A percentile compares a stretch with the other conserved stretches of the same genome.
Conservation (phyloP, 2,329 filamentous ascomycete species). For the Trichophyton simii region DNA sequence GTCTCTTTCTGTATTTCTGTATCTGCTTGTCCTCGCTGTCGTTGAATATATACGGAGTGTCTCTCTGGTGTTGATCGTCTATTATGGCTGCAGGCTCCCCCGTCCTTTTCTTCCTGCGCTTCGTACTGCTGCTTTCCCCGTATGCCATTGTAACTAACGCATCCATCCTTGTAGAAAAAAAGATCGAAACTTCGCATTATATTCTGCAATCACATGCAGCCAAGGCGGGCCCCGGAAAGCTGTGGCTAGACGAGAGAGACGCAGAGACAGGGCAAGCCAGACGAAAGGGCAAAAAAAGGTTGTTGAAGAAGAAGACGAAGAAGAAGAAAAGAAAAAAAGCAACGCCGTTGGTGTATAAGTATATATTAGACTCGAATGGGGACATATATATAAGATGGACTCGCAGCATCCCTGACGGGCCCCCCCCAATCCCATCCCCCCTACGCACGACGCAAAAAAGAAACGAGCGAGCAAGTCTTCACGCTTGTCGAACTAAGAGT, state of each 20-base stretch:
- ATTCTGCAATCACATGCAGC: constrained; percentile 1
- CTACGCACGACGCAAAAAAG: not conserved
- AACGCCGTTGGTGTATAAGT: not conserved
- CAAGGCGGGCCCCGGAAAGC: not conserved
- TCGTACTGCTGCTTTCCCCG: not conserved
- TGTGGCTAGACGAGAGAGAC: not conserved
- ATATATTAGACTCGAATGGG: not conserved
- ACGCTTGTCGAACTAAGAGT: not conserved
- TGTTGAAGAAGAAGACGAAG: not conserved
- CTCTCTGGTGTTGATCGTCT: not conserved
- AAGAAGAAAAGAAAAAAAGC: not conserved
- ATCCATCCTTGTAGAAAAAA: too few relatives aligned
- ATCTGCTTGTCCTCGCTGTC: not conserved
- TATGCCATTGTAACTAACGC: not conserved
- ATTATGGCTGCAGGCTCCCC: not conserved
- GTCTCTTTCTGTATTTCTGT: not conserved
- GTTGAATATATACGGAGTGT: too few relatives aligned
- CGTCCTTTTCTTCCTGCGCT: not conserved
- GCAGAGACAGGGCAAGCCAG: too few relatives aligned
- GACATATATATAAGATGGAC: not conserved
- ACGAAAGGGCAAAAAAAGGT: too few relatives aligned
- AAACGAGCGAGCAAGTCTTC: not conserved
- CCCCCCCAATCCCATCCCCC: not conserved
- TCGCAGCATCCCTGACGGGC: not conserved
- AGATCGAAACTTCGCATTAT: not conserved